A percentile compares a stretch with the other conserved stretches of the same genome.
Evolutionary conservation across 2,329 filamentous ascomycete genomes (phyloP).

Genomic region (Fusarium guadeloupense): DNA sequence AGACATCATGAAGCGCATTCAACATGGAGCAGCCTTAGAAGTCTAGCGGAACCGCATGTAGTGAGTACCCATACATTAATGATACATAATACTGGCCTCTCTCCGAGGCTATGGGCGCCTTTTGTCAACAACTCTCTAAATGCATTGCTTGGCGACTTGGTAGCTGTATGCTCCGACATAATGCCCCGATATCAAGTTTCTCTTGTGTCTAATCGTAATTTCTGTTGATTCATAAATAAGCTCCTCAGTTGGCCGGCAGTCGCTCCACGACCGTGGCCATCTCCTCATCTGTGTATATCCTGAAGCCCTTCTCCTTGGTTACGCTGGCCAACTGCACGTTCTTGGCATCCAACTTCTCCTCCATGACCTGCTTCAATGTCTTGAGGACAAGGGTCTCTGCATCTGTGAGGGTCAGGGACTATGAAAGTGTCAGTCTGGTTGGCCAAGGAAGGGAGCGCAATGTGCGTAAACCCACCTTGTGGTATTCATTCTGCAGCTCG

Average conservation of each 20-base stretch:
- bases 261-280: slow-evolving; percentile 93
- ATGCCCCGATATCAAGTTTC: slow-evolving; percentile 25
- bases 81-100: slow-evolving; percentile 41
- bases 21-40: neutral
- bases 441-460: neutral
- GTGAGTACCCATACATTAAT: slow-evolving; percentile 43
- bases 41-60: slow-evolving; percentile 21
- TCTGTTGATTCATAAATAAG: slow-evolving; percentile 29
- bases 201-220: slow-evolving; percentile 37
- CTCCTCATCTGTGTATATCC: slow-evolving; percentile 97
- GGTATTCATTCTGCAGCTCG: slow-evolving; percentile 98
- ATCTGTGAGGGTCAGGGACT: slow-evolving; percentile 90
- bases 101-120: slow-evolving; percentile 4
- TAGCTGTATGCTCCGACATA: slow-evolving; percentile 9
- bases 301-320: slow-evolving; percentile 96
- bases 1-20: neutral
- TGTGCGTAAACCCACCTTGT: slow-evolving; percentile 69
- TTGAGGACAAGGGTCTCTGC: slow-evolving; percentile 96
- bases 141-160: slow-evolving; percentile 6
- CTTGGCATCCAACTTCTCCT: slow-evolving; percentile 98
- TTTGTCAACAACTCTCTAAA: slow-evolving; percentile 24
- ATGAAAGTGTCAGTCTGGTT: slow-evolving; percentile 8
- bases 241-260: slow-evolving; percentile 70
- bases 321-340: slow-evolving; percentile 98
- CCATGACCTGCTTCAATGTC: slow-evolving; percentile 99